Base-by-base conservation (phyloP, 106 monocot genomes). In the Dendrobium officinale region DNA sequence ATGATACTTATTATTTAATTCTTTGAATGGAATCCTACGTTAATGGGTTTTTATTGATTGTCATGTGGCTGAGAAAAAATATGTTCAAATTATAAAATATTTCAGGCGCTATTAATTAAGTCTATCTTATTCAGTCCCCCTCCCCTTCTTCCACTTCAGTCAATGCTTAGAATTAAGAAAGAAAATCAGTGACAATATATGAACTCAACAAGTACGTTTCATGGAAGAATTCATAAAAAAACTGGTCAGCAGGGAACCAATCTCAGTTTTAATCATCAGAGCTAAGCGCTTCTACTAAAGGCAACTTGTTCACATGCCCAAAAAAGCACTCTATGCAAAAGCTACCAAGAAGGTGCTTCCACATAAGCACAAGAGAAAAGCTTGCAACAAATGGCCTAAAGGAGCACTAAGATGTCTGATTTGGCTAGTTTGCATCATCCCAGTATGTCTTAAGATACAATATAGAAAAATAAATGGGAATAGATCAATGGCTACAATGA, bases 171-270 rank as follows among this genome's bases (percentile, higher is more conserved):
- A 56, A 56, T 56, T 16, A 56, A 56, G 19, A 56, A 15, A 56
- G 15, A 16, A 56, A 16, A 56, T 4, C 56, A 16, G 19, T 4
- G 19, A 19, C 54, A 54, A 16, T 16, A 16, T 4, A 9, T 54
- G 16, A 54, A 16, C 54, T 10, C 16, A 9, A 54, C 54, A 10
- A 10, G 16, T 54, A 54, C 16, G 9, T 54, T 54, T 54, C 16
- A 54, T 13, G 6, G 4, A 58, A 19, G 15, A 58, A 58, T 6
- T 61, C 8, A 61, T n/a, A 61, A 51, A 22, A 61, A 61, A n/a
- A 77, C 55, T 77, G 77, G 77, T 77, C 77, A 77, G 77, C 54
- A 29, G 31, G 54, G 11, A 77, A 77, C 77, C 77, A 77, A 77
- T 77, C 77, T 55, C 51, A 55, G 31, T 77, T n/a, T 51, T 77